Base-by-base conservation (phyloP, 805 yeast genomes). In the Starmerella etchellsii region DNA sequence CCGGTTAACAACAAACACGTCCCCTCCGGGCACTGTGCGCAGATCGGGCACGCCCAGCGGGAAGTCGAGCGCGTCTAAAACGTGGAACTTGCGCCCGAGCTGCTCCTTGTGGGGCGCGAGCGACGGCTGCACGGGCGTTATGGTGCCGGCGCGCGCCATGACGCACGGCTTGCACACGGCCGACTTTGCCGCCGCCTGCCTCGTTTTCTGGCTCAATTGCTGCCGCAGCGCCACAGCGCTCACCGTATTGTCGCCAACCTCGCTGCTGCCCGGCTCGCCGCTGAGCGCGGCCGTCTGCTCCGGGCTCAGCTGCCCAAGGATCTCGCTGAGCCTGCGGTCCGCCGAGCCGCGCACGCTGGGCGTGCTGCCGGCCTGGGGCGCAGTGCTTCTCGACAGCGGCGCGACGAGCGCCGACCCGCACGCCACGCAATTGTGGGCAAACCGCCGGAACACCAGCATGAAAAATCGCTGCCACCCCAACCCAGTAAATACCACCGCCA, bases 41-140 rank as follows among this genome's bases (percentile, higher is more conserved):
- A 19, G 21, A 2, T 20, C 13, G 9, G 55, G 51, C 20, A 58
- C 44, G 1, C 54, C 46, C 3, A 46, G 37, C 1, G 95, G 95
- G 54, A 82, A 81, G 49, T 82, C 94, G 13, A 69, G 57, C 1
- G 80, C 74, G 27, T 80, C 76, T 9, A 78, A 63, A 1, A 81
- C 73, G 53, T 79, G 76, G 2, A 78, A 68, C 66, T 3, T 73
- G 68, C 25, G 58, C 50, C 3, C 50, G 2, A 76, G 83, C 19
- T n/a, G 71, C 18, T 22, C 22, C 15, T 11, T 22, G 6, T 6
- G 15, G 11, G 21, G 22, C 61, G 2, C 28, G 11, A 24, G n/a
- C 19, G 50, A 48, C 14, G 26, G 16, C 2, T 35, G 6, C 9
- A 43, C 11, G 6, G 32, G 9, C 2, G 44, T 31, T 2, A 26